phyloP scores from a whole-genome alignment of 345 rosid genomes.

The Eucalyptus paniculata region DNA sequence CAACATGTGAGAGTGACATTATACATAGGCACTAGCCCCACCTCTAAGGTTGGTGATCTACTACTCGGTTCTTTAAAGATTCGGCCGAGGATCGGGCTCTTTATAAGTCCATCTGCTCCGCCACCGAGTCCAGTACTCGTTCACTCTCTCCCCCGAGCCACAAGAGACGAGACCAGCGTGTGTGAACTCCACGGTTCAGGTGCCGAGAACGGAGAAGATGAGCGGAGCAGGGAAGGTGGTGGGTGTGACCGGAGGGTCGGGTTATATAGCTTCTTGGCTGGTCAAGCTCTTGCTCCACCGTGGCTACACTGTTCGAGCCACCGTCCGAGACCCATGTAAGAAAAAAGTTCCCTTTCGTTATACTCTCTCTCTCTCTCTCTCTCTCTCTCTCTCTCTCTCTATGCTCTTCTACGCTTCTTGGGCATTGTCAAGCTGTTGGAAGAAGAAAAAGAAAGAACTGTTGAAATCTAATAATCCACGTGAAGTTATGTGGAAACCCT shows the following conservation, averaged over 20 bases:
- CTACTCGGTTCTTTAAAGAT: background rate
- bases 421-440: background rate
- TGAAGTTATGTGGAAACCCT: background rate
- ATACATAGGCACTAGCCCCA: no score
- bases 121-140: background rate
- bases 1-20: no score
- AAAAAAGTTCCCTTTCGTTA: background rate
- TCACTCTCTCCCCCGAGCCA: background rate
- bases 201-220: background rate
- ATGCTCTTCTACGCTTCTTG: background rate
- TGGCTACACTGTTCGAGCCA: slow-evolving; percentile 34
- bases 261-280: slow-evolving; percentile 39
- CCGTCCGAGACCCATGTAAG: slow-evolving; percentile 30
- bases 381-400: background rate
- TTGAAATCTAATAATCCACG: background rate
- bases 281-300: slow-evolving; percentile 32
- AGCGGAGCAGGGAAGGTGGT: slow-evolving; percentile 5
- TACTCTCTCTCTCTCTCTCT: background rate
- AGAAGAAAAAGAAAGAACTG: background rate
- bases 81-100: background rate
- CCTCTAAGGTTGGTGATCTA: background rate
- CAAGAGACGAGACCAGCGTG: background rate
- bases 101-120: background rate
- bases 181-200: background rate
- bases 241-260: slow-evolving; percentile 44